These are phyloP conservation scores for Tillandsia fasciculata DNA, from an alignment of 176 grass and related monocot genomes.

Conservation along the genomic window DNA sequence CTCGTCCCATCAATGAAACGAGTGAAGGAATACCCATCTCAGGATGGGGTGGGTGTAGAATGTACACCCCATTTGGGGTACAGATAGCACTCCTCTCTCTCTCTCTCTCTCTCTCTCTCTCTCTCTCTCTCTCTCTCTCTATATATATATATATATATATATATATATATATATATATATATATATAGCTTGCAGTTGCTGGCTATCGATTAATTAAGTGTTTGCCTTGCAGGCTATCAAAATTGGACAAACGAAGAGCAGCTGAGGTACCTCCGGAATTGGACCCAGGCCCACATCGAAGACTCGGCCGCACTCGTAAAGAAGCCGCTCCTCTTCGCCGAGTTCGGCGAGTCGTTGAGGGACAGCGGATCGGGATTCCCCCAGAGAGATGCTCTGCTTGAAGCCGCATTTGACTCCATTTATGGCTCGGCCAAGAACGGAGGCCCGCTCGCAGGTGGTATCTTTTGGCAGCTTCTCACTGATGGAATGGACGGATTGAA, in stretches of 20 bases:
- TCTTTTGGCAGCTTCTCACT: conserved; percentile 23
- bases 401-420: not conserved
- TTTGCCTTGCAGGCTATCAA: not conserved
- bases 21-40: too few species aligned
- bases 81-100: too few species aligned
- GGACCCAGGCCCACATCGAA: conserved; percentile 4
- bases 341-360: conserved; percentile 14
- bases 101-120: too few species aligned
- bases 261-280: conserved; percentile 1
- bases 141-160: too few species aligned
- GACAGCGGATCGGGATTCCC: not conserved
- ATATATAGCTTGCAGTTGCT: too few species aligned
- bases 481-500: not conserved
- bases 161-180: too few species aligned
- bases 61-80: too few species aligned
- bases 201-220: too few species aligned
- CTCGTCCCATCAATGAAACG: too few species aligned
- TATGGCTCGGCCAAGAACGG: conserved; percentile 3
- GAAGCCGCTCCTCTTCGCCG: conserved; percentile 17
- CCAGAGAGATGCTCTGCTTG: not conserved
- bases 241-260: not conserved
- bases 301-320: not conserved
- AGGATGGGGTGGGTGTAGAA: too few species aligned
- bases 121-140: too few species aligned
- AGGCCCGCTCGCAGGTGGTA: not conserved